These are phyloP conservation scores for Nissolia schottii DNA, from an alignment of 306 rosid genomes.

Conservation along the genomic window DNA sequence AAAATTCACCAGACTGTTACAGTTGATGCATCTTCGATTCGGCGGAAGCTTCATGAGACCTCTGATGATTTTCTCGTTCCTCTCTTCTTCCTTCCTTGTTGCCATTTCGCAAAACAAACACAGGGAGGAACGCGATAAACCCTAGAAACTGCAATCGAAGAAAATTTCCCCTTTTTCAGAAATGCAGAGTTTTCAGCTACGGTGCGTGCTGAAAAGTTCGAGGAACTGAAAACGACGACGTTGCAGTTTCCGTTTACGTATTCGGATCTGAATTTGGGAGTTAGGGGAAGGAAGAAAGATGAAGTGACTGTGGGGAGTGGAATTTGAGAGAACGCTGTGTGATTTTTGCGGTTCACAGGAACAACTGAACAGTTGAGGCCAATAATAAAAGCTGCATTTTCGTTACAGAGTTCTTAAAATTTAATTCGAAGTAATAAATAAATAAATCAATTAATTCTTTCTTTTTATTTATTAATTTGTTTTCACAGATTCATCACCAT, in stretches of 20 bases:
- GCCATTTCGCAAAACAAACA: conserved; percentile 45
- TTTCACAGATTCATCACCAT: not conserved
- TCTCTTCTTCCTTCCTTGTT: conserved; percentile 72
- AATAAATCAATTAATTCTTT: not conserved
- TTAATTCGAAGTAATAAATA: not conserved
- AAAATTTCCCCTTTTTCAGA: not conserved
- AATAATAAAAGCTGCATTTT: not conserved
- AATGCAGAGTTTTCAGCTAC: not conserved
- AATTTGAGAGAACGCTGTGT: not conserved
- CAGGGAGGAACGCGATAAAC: not conserved
- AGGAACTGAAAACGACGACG: not conserved
- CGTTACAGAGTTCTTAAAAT: not conserved
- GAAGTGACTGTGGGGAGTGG: not conserved
- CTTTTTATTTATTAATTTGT: not conserved
- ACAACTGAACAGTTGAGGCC: not conserved
- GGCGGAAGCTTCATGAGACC: conserved; percentile 94
- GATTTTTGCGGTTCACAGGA: not conserved
- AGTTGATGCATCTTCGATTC: conserved; percentile 76
- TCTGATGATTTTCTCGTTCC: conserved; percentile 79
- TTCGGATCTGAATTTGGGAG: not conserved
- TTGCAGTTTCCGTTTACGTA: not conserved
- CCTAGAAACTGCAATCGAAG: conserved; percentile 17
- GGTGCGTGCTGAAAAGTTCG: not conserved
- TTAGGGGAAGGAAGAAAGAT: not conserved
- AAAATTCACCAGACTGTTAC: conserved; percentile 69